A percentile compares a stretch with the other conserved stretches of the same genome.
phyloP scores from a whole-genome alignment of 768 basidiomycete genomes.

The Leccinellum rugosiceps region DNA sequence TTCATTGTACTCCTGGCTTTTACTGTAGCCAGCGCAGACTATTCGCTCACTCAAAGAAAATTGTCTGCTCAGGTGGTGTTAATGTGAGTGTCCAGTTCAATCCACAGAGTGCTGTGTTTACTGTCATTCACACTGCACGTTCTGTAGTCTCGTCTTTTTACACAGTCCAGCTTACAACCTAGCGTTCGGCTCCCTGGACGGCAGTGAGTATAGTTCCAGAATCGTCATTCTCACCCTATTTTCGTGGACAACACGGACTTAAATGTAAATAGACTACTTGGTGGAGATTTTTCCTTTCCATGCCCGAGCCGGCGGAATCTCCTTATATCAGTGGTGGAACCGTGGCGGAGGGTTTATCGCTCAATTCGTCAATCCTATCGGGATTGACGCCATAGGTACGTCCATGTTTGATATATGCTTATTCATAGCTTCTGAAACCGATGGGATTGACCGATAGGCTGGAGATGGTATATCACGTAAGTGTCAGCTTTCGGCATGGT shows the following conservation, averaged over 20 bases:
- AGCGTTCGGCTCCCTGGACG: not conserved
- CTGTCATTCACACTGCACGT: not conserved
- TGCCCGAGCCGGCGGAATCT: not conserved
- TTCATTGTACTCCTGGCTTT: not conserved
- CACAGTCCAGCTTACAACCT: not conserved
- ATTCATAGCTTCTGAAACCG: not conserved
- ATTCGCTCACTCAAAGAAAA: not conserved
- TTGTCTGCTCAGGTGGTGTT: not conserved
- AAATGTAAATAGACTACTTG: not conserved
- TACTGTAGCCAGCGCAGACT: not conserved
- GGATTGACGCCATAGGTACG: not conserved
- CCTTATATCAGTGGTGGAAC: not conserved
- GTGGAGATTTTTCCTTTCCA: not conserved
- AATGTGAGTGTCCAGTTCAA: not conserved
- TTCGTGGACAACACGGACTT: not conserved
- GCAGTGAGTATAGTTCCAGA: not conserved
- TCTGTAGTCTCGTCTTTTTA: not conserved
- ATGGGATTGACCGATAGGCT: not conserved
- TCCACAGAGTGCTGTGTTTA: not conserved
- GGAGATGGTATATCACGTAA: not conserved
- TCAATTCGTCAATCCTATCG: not conserved
- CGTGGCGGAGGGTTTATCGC: not conserved
- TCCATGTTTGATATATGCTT: not conserved
- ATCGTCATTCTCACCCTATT: not conserved
- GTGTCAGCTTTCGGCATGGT: not conserved